Base-by-base conservation (phyloP, 2,329 filamentous ascomycete species). In the Aspergillus caelatus region DNA sequence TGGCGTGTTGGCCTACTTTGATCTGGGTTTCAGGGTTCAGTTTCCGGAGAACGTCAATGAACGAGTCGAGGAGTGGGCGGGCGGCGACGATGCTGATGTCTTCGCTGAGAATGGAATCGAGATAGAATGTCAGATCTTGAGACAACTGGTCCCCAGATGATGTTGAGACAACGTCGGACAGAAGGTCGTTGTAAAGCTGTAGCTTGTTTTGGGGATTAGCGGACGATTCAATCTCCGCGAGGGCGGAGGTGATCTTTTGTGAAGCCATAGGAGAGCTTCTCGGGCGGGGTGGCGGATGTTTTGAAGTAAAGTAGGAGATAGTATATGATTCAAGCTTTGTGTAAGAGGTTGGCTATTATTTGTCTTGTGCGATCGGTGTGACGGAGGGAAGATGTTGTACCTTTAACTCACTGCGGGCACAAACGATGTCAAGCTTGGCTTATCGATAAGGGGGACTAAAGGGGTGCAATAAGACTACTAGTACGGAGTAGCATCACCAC, bases 21-120 rank as follows among this genome's bases (percentile, higher is more conserved):
- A 96, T 90, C 80, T 90, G 90, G 65, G 89, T 81, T 64, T 91
- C 87, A 19, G 79, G 62, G 16, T 74, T 70, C 61, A 80, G 75
- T 69, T 88, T 85, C 43, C 84, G 77, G 62, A 93, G 81, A 23
- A 80, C 78, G 65, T 85, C 81, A 69, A 96, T 89, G 74, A 96
- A 92, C 62, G 82, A 80, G 61, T 85, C 83, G 65, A 96, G 87
- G 14, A 95, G 84, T 19, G 88, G 85, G 7, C 92, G 88, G 6
- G 91, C 88, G 34, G 89, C 84, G n/a, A 95, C 91, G 70, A 94
- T 89, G 71, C 91, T 91, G 60, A 94, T 84, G 26, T 84, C 84
- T 71, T 91, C 88, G 67, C 82, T 84, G 67, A 94, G 86, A 59
- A 94, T 84, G 57, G 93, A 86, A 71, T 89, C 85, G 60, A 89